Evolutionary conservation across 768 basidiomycete genomes (phyloP).

Genomic region (Russula emetica): DNA sequence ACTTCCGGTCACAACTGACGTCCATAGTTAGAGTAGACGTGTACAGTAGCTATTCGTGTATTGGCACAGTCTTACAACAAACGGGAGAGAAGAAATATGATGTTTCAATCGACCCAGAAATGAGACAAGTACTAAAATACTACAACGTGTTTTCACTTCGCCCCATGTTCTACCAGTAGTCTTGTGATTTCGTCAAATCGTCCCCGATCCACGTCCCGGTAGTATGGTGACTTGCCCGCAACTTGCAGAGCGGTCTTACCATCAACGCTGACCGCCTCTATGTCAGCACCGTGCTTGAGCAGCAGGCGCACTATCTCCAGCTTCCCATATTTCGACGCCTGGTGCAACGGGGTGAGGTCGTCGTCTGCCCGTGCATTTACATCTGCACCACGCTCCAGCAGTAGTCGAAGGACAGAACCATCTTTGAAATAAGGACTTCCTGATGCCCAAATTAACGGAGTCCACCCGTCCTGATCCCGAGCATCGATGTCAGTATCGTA

Average conservation of each 20-base stretch:
- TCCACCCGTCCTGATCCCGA: rapidly evolving
- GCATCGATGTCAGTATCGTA: background rate
- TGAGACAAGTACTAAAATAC: too few species aligned
- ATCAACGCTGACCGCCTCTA: background rate
- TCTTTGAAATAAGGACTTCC: background rate
- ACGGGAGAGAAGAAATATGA: too few species aligned
- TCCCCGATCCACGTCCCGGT: too few species aligned
- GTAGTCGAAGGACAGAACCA: background rate
- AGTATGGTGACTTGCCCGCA: too few species aligned
- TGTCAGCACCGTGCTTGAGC: background rate
- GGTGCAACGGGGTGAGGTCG: background rate
- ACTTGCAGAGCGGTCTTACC: background rate
- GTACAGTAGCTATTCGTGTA: too few species aligned
- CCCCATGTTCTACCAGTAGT: background rate
- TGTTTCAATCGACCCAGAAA: too few species aligned
- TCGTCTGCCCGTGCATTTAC: background rate
- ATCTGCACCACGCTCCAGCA: background rate
- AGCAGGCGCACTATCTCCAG: background rate
- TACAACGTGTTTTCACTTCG: background rate
- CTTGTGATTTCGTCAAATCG: background rate
- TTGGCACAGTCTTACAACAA: too few species aligned
- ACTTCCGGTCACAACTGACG: too few species aligned
- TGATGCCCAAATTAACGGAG: background rate
- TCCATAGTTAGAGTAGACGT: too few species aligned
- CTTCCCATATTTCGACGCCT: background rate